Evolutionary conservation across 73 alveolate species (phyloP).

Genomic region (Symbiodinium pilosum): DNA sequence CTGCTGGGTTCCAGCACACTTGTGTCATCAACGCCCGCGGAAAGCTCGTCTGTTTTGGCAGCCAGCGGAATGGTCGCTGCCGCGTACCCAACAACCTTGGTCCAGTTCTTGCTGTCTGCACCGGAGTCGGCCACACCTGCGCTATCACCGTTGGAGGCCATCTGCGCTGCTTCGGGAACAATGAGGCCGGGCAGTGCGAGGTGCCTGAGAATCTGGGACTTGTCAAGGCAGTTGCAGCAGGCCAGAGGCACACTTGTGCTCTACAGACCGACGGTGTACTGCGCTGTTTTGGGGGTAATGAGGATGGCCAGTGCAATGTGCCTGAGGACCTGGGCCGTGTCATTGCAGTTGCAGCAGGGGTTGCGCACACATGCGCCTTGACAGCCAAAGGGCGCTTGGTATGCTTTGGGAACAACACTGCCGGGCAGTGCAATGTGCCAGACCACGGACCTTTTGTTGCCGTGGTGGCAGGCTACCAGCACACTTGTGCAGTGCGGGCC

Average conservation of each 20-base stretch:
- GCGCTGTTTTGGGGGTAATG: neutral
- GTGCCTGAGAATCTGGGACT: neutral
- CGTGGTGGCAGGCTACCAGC: neutral
- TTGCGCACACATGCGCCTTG: constrained; percentile 3
- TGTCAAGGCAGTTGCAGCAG: neutral
- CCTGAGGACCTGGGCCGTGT: neutral
- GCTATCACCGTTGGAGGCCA: neutral
- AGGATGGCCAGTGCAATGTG: constrained; percentile 14
- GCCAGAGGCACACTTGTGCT: neutral
- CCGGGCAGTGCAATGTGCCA: neutral
- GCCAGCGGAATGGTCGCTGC: constrained; percentile 10
- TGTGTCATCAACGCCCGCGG: neutral
- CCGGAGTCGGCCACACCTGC: neutral
- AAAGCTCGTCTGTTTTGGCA: neutral
- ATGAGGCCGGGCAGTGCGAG: neutral
- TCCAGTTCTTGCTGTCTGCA: neutral
- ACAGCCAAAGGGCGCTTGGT: neutral
- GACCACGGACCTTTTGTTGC: constrained; percentile 1
- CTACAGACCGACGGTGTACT: neutral
- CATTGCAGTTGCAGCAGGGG: neutral
- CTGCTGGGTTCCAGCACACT: constrained; percentile 15
- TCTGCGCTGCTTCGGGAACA: neutral
- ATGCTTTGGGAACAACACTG: neutral
- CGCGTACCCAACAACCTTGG: neutral
- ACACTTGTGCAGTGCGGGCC: neutral